Evolutionary conservation across 2,329 filamentous ascomycete genomes (phyloP), one percentile per base, ranked within the genome.

Genomic region (Dactylellina haptotyla): DNA sequence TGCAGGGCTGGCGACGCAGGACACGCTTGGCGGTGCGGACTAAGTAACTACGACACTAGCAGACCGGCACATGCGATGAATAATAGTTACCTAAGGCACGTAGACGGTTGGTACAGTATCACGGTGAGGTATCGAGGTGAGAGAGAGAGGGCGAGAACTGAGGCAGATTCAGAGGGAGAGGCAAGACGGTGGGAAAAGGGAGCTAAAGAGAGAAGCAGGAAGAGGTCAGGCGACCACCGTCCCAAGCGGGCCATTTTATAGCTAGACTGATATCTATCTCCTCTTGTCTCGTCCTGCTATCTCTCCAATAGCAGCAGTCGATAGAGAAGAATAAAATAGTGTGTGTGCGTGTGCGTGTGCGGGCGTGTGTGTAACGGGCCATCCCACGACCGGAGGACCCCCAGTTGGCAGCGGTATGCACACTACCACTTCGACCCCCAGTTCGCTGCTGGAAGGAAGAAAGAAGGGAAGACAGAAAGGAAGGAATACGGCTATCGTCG

Each of bases 201-300:
- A 50, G 45, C 45, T 50, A 50, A 18, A 30, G 51, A 54, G 54
- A 66, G 43, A 28, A 34, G 34, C 37, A 39, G 46, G 56, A 62
- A 69, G 28, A 54, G 64, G 64, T 69, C 64, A 69, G 54, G 25
- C 64, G 64, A 69, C 64, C 64, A 56, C 10, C 30, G 53, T n/a
- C n/a, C n/a, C n/a, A n/a, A n/a, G n/a, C n/a, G n/a, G 34, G 46
- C 32, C n/a, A 16, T 16, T 57, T 41, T 54, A 54, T 53, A 53
- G 10, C 10, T 12, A 41, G 18, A 25, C 10, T 26, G 30, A n/a
- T 14, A 6, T 39, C 32, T 18, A 32, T 10, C 32, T n/a, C n/a
- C n/a, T n/a, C n/a, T n/a, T n/a, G n/a, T n/a, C n/a, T n/a, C n/a
- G n/a, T n/a, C n/a, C n/a, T n/a, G n/a, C n/a, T n/a, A n/a, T n/a